phyloP scores from a whole-genome alignment of 306 rosid genomes.

The Gleditsia sinensis region DNA sequence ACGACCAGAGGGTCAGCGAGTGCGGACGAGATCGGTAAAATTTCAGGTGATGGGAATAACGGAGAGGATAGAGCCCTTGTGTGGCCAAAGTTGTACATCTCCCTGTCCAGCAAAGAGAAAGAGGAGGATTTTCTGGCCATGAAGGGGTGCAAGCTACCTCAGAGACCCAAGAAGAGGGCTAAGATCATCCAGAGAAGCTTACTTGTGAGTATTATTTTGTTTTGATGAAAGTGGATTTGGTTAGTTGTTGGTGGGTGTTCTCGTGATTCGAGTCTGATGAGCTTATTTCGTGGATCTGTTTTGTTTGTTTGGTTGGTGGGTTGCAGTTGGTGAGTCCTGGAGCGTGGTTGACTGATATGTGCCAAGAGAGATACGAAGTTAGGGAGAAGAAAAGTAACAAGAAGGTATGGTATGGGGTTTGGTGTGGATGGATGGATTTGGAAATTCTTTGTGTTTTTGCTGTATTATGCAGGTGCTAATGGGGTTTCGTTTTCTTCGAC shows the following conservation, averaged over 20 bases:
- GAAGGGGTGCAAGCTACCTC: constrained; percentile 85
- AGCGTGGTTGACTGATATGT: constrained; percentile 88
- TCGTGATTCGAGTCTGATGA: too few species aligned
- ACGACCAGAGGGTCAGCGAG: constrained; percentile 69
- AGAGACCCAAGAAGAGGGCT: constrained; percentile 83
- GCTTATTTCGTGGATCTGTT: neutral
- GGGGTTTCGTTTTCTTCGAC: constrained; percentile 17
- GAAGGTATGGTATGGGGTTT: constrained; percentile 66
- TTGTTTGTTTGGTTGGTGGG: neutral
- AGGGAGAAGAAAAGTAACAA: constrained; percentile 83
- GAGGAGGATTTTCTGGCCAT: constrained; percentile 84
- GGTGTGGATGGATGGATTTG: neutral
- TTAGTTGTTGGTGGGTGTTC: too few species aligned
- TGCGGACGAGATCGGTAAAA: constrained; percentile 61
- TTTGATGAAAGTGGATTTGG: too few species aligned
- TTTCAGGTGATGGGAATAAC: constrained; percentile 40
- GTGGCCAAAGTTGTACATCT: constrained; percentile 71
- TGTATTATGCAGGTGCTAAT: neutral
- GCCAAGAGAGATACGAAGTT: constrained; percentile 90
- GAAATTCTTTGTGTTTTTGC: neutral
- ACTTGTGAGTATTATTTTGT: constrained; percentile 63
- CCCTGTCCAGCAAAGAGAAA: constrained; percentile 81
- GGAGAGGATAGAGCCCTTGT: constrained; percentile 62
- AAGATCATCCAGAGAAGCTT: constrained; percentile 77
- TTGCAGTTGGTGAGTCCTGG: constrained; percentile 84